phyloP scores from a whole-genome alignment of 306 rosid species.

The Citrullus colocynthis region DNA sequence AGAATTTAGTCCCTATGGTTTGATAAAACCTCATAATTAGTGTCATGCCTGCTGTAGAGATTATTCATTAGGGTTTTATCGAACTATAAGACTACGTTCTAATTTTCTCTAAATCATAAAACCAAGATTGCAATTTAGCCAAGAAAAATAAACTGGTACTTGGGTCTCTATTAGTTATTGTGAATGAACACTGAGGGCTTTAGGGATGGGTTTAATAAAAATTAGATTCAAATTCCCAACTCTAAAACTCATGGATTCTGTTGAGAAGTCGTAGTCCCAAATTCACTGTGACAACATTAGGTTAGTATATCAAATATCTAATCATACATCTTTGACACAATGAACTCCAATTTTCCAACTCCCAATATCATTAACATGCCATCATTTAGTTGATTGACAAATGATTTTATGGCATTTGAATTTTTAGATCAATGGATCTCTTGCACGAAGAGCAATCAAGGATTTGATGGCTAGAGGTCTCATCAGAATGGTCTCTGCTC shows the following conservation, averaged over 20 bases:
- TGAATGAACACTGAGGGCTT: too few species aligned
- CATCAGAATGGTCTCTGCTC: conserved; percentile 6
- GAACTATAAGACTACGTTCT: too few species aligned
- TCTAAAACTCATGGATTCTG: background rate
- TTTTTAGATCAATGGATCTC: conserved; percentile 5
- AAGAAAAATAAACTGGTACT: too few species aligned
- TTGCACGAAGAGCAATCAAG: conserved; percentile 8
- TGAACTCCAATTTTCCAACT: too few species aligned
- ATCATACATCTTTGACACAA: background rate
- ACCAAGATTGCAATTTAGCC: too few species aligned
- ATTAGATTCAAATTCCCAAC: background rate
- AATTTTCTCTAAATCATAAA: too few species aligned
- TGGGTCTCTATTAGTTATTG: too few species aligned
- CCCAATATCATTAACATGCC: too few species aligned
- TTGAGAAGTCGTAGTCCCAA: background rate
- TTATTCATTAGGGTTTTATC: too few species aligned
- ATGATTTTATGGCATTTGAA: background rate
- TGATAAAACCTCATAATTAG: too few species aligned
- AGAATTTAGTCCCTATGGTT: too few species aligned
- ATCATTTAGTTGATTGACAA: background rate
- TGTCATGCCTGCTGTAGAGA: too few species aligned
- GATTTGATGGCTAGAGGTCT: conserved; percentile 10
- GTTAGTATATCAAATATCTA: background rate
- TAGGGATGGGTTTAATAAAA: background rate
- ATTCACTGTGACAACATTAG: background rate